Evolutionary conservation across 805 yeast genomes (phyloP).

Genomic region (Blastobotrys attinorum): DNA sequence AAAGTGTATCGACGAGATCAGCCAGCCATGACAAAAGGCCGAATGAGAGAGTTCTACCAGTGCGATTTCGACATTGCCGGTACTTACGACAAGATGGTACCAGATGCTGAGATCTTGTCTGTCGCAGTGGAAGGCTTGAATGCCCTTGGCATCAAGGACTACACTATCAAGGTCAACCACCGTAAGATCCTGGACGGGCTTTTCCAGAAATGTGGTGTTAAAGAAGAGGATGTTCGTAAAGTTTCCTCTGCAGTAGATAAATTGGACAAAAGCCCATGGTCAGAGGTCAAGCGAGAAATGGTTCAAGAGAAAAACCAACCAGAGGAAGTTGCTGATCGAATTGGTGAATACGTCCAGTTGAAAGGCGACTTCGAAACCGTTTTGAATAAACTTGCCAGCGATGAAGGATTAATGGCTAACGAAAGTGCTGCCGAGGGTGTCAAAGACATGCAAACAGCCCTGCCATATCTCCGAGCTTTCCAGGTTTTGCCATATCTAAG

Average conservation of each 20-base stretch:
- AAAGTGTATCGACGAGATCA: slow-evolving; percentile 98
- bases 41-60: slow-evolving; percentile 99
- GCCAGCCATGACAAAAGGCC: slow-evolving; percentile 99
- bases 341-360: slow-evolving; percentile 84
- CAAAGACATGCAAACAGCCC: slow-evolving; percentile 66
- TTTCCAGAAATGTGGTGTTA: slow-evolving; percentile 90
- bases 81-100: slow-evolving; percentile 84
- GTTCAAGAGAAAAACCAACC: slow-evolving; percentile 82
- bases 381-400: slow-evolving; percentile 45
- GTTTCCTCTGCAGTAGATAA: slow-evolving; percentile 95
- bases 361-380: slow-evolving; percentile 49
- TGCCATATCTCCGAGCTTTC: slow-evolving; percentile 76
- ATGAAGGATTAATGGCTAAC: slow-evolving; percentile 52
- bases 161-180: slow-evolving; percentile 89
- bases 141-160: slow-evolving; percentile 76
- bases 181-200: slow-evolving; percentile 94
- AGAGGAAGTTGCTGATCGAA: slow-evolving; percentile 85
- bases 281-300: slow-evolving; percentile 85
- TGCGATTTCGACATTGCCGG: slow-evolving; percentile 99
- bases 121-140: slow-evolving; percentile 79
- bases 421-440: slow-evolving; percentile 75
- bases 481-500: slow-evolving; percentile 56
- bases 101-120: slow-evolving; percentile 85
- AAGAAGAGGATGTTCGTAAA: slow-evolving; percentile 87
- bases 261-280: slow-evolving; percentile 94